Percentiles rank a stretch among this genome's conserved stretches.
These are phyloP conservation scores for Auricularia heimuer DNA, from an alignment of 768 basidiomycete species.

Conservation along the genomic window DNA sequence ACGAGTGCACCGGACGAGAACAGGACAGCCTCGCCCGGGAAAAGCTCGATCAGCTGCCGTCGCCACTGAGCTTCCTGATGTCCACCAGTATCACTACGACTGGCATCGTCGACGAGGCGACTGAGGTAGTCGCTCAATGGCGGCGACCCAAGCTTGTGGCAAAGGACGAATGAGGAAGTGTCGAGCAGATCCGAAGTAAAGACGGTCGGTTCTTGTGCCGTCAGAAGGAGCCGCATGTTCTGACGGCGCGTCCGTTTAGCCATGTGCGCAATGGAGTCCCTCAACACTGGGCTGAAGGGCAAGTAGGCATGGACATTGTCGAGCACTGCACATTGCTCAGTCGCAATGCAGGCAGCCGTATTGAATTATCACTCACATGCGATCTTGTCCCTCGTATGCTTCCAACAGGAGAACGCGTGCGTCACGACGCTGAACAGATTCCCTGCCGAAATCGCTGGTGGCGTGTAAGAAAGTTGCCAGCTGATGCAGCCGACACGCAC, in stretches of 20 bases:
- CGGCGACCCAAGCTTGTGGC: background rate
- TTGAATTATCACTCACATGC: background rate
- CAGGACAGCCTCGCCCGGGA: background rate
- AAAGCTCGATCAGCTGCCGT: background rate
- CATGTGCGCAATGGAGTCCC: background rate
- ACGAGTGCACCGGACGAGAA: background rate
- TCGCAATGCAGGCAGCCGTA: background rate
- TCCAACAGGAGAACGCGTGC: background rate
- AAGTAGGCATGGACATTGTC: background rate
- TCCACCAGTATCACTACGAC: too few relatives aligned
- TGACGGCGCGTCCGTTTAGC: background rate
- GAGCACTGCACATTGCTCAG: background rate
- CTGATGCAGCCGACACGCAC: background rate
- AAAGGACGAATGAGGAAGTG: background rate
- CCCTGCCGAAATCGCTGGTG: background rate
- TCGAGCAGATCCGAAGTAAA: background rate
- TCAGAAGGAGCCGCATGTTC: background rate
- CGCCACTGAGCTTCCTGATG: background rate
- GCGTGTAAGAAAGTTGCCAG: background rate
- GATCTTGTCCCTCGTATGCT: background rate
- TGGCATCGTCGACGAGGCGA: background rate
- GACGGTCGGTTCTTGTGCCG: background rate
- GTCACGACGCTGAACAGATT: background rate
- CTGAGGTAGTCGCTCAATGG: background rate
- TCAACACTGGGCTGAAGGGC: background rate